Evolutionary conservation across 2,329 filamentous ascomycete genomes (phyloP), one percentile per base, ranked within the genome.

Genomic region (Cladophialophora exuberans): DNA sequence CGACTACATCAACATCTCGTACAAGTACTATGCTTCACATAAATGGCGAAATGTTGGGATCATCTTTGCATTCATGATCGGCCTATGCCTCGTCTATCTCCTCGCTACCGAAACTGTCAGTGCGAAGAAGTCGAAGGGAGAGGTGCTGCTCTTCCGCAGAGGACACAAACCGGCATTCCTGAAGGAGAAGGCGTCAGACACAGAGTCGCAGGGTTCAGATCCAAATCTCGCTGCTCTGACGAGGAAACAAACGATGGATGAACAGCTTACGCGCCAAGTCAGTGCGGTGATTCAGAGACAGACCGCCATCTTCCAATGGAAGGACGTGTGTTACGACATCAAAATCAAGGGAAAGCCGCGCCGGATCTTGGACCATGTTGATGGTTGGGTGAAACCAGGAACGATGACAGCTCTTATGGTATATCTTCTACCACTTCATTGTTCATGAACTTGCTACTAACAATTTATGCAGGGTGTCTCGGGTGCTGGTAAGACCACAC

Each of bases 331-430:
- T 73, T 96, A 89, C 65, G 86, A 89, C 54, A 87, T 90, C 68
- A 83, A 84, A 66, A 91, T 95, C 73, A 95, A 94, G 77, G 78
- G 79, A 13, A 83, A 93, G 65, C 75, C 79, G 1, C 82, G 90
- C 11, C 84, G 86, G 36, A 88, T 97, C 66, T 76, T 97, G 54
- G 86, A 96, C 64, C 78, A 94, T 60, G 89, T 96, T 10, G 89
- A 95, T 66, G 92, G 92, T 35, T 96, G 89, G 89, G 90, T 96
- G 53, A 94, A 95, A 72, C 91, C 92, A 2, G 92, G 92, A 56
- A 96, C 89, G n/a, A 72, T 95, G 55, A 96, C 91, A 11, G 91
- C 90, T 38, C 78, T 96, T 3, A 96, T 96, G 90, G 83, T 53
- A 53, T 25, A 26, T 22, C 22, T 42, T 9, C 13, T 25, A 13